These are phyloP conservation scores for Shiraia sp. DNA, from an alignment of 2,329 filamentous ascomycete species.

Conservation along the genomic window DNA sequence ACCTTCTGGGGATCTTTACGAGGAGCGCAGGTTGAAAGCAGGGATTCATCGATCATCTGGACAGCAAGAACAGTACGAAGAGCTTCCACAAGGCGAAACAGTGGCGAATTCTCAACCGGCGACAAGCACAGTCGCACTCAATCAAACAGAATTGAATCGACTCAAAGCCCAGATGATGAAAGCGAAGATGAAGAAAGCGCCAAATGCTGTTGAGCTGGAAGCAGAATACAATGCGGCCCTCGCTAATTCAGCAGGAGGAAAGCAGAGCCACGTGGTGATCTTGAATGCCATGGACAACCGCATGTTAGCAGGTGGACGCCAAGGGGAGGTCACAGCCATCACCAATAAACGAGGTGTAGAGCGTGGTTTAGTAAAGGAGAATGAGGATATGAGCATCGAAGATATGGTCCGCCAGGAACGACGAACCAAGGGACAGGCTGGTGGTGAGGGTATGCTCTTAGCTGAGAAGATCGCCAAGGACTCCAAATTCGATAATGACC, in stretches of 20 bases:
- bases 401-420: conserved; percentile 97
- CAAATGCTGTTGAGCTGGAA: conserved; percentile 77
- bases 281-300: conserved; percentile 88
- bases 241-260: conserved; percentile 60
- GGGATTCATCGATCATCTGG: conserved; percentile 50
- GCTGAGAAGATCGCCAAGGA: conserved; percentile 96
- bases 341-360: conserved; percentile 82
- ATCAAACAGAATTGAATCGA: conserved; percentile 82
- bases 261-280: conserved; percentile 72
- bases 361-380: conserved; percentile 82
- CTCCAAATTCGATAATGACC: conserved; percentile 82
- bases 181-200: conserved; percentile 79
- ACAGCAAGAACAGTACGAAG: conserved; percentile 29
- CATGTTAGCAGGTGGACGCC: conserved; percentile 77
- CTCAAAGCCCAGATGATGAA: conserved; percentile 96
- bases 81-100: conserved; percentile 57
- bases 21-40: conserved; percentile 70
- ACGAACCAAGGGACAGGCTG: conserved; percentile 74
- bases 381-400: conserved; percentile 93
- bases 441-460: conserved; percentile 78
- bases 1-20: conserved; percentile 83
- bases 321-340: conserved; percentile 75
- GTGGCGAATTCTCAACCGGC: conserved; percentile 59
- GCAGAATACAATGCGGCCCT: conserved; percentile 80
- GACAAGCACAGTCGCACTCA: conserved; percentile 59